Evolutionary conservation across 2,329 filamentous ascomycete genomes (phyloP), one percentile per base, ranked within the genome.

Genomic region (Beauveria medogensis): DNA sequence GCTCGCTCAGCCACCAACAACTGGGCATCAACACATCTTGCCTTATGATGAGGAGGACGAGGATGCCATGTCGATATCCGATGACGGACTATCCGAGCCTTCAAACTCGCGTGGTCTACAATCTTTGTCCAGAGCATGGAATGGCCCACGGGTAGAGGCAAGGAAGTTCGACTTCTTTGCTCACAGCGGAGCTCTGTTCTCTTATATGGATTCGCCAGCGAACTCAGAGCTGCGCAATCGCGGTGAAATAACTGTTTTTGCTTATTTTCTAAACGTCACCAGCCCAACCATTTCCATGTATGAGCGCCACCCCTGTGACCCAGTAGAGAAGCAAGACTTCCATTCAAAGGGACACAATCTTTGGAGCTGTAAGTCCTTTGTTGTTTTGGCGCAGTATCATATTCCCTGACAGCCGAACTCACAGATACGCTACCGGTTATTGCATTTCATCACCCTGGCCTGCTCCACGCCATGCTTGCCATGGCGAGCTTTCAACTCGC

Each of bases 381-480:
- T 26, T 28, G 18, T 34, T n/a, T 48, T 54, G 14, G n/a, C 2
- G 10, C 37, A 52, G 3, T 46, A 12, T 5, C n/a, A 2, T 12
- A 48, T 7, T 10, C 34, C 8, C 50, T 60, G 18, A 55, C 40
- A 20, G 48, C 70, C 74, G 55, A 75, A 63, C n/a, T 30, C 9
- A 20, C 47, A 86, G 83, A 96, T 67, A 92, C 87, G 0, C 85
- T 97, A 66, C 92, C 93, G 0, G 83, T 92, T 63, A 84, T 93
- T 64, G 89, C 94, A 0, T 81, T 97, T 55, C 87, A 88, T 61
- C 85, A 97, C 67, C 90, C 91, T n/a, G 91, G 89, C 0, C 80
- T 97, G 0, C 81, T 97, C 22, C 93, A 97, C 69, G 90, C 92
- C 9, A 95, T 97, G 73, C 83, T 97, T 41, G 93, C 93, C 0